Percentiles rank a stretch among this genome's conserved stretches.
Conservation (phyloP, 2,329 filamentous ascomycete genomes). For the Phialophora tarda region DNA sequence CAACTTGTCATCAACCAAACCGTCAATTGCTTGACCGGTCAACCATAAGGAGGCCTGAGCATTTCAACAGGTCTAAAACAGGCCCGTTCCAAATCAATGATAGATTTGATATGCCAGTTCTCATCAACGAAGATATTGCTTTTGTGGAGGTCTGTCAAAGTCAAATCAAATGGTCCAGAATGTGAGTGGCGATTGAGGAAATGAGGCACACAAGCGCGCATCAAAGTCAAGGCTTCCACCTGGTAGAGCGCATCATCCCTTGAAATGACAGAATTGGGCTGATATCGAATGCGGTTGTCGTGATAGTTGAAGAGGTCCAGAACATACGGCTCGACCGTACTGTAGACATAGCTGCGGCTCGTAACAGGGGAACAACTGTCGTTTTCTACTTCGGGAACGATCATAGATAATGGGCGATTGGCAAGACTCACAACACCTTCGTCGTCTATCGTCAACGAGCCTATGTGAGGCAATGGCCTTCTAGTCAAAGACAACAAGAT, state of each 20-base stretch:
- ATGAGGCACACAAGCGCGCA: slow-evolving; percentile 41
- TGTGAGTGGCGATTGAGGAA: slow-evolving; percentile 43
- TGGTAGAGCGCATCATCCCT: slow-evolving; percentile 29
- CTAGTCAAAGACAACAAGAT: slow-evolving; percentile 40
- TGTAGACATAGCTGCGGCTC: slow-evolving; percentile 38
- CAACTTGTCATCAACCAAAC: slow-evolving; percentile 23
- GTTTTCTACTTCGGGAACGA: slow-evolving; percentile 41
- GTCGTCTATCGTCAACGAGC: slow-evolving; percentile 39
- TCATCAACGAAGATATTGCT: slow-evolving; percentile 44
- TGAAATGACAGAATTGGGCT: slow-evolving; percentile 40
- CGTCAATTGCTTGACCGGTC: slow-evolving; percentile 25
- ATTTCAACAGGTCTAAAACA: slow-evolving; percentile 44
- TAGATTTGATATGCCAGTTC: slow-evolving; percentile 44
- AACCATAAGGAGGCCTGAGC: slow-evolving; percentile 40
- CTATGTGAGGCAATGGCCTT: slow-evolving; percentile 35
- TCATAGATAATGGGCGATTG: slow-evolving; percentile 41
- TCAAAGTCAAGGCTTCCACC: slow-evolving; percentile 41
- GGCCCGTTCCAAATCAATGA: slow-evolving; percentile 48
- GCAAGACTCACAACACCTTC: slow-evolving; percentile 38
- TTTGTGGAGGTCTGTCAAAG: slow-evolving; percentile 50
- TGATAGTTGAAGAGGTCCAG: slow-evolving; percentile 41
- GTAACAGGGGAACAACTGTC: slow-evolving; percentile 40
- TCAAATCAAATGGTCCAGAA: slow-evolving; percentile 46
- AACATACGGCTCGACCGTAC: slow-evolving; percentile 40
- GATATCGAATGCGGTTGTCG: slow-evolving; percentile 40